phyloP scores from a whole-genome alignment of 345 rosid genomes.

The Boechera divaricarpa region DNA sequence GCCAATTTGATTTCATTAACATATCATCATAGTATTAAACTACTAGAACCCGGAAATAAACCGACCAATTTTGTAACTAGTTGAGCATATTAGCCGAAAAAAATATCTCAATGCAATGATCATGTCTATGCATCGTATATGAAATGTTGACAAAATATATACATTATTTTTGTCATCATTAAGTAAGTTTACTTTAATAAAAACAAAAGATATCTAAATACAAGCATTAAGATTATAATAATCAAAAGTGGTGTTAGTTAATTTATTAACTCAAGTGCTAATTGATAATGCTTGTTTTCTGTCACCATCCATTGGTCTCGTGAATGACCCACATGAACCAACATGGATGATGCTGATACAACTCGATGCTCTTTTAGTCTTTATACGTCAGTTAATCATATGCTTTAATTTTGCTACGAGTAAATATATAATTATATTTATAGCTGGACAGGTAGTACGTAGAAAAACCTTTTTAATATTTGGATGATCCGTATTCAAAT shows the following conservation, averaged over 20 bases:
- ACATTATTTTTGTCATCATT: not conserved
- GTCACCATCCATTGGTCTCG: constrained; percentile 36
- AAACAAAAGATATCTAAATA: constrained; percentile 14
- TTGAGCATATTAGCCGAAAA: not conserved
- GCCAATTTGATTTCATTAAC: not conserved
- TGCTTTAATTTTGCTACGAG: not conserved
- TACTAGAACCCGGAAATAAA: not conserved
- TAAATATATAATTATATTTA: not conserved
- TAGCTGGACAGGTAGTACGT: not conserved
- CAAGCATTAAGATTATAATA: constrained; percentile 23
- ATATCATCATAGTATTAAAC: not conserved
- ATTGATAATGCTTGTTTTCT: constrained; percentile 29
- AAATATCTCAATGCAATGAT: not conserved
- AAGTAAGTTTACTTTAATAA: constrained; percentile 7
- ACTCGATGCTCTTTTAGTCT: not conserved
- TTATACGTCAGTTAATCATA: constrained; percentile 11
- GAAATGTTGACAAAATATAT: not conserved
- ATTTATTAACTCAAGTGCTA: constrained; percentile 27
- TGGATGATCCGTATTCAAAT: not conserved
- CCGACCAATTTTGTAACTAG: not conserved
- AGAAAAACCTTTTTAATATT: not conserved
- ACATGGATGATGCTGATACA: constrained; percentile 32
- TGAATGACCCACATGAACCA: constrained; percentile 42
- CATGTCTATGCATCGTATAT: not conserved
- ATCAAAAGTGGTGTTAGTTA: constrained; percentile 19